Evolutionary conservation across 352 stramenopile species (phyloP).

Genomic region (Globisporangium nagaii): DNA sequence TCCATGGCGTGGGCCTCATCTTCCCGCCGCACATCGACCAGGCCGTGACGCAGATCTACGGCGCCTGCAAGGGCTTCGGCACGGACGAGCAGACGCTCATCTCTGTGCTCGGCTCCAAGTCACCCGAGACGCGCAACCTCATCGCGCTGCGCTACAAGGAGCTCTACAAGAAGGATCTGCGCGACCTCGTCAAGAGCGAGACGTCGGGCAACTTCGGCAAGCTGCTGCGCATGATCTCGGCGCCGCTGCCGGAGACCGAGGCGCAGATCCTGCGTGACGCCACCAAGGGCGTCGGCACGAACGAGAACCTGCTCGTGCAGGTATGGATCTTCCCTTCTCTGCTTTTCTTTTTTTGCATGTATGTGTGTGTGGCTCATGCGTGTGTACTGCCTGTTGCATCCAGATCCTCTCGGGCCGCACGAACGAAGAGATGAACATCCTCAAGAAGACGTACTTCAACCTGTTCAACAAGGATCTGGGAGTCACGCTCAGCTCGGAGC

Average conservation of each 20-base stretch:
- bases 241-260: slow-evolving; percentile 62
- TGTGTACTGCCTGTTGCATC: background rate
- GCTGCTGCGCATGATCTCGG: slow-evolving; percentile 69
- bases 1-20: slow-evolving; percentile 35
- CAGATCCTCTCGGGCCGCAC: slow-evolving; percentile 61
- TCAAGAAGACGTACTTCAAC: slow-evolving; percentile 76
- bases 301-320: slow-evolving; percentile 58
- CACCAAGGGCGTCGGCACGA: slow-evolving; percentile 69
- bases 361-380: background rate
- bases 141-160: slow-evolving; percentile 69
- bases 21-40: slow-evolving; percentile 55
- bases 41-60: slow-evolving; percentile 61
- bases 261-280: slow-evolving; percentile 61
- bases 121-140: slow-evolving; percentile 58
- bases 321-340: too few relatives aligned
- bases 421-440: slow-evolving; percentile 76
- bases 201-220: slow-evolving; percentile 70
- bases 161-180: slow-evolving; percentile 53
- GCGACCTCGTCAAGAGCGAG: slow-evolving; percentile 56
- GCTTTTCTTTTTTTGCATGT: too few relatives aligned
- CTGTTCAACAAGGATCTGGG: slow-evolving; percentile 63
- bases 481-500: slow-evolving; percentile 56
- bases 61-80: slow-evolving; percentile 56
- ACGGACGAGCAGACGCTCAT: slow-evolving; percentile 77
- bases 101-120: slow-evolving; percentile 59